These are phyloP conservation scores for Rossbeevera mucosa DNA, from an alignment of 768 basidiomycete species.

Conservation along the genomic window DNA sequence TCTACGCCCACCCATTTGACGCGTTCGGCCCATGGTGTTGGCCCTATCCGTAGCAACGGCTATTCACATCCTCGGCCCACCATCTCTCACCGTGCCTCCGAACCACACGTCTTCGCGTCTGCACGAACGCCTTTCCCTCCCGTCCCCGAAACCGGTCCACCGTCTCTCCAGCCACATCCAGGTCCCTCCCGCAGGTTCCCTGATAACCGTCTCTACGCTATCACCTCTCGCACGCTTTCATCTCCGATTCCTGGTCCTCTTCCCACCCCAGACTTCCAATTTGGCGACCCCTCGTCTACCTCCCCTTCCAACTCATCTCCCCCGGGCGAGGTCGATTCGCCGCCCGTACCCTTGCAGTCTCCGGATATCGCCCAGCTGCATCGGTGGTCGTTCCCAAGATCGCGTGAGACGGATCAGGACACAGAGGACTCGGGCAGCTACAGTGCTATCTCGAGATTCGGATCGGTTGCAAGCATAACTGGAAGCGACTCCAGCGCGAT, in stretches of 20 bases:
- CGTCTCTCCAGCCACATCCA: constrained; percentile 8
- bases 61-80: constrained; percentile 37
- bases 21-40: constrained; percentile 34
- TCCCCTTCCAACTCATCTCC: constrained; percentile 45
- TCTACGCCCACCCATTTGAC: constrained; percentile 32
- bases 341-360: constrained; percentile 30
- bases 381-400: constrained; percentile 41
- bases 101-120: constrained; percentile 33
- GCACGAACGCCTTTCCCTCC: constrained; percentile 36
- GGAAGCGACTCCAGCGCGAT: constrained; percentile 57
- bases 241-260: constrained; percentile 52
- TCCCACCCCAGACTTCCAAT: constrained; percentile 59
- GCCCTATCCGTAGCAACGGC: constrained; percentile 42
- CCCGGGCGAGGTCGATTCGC: constrained; percentile 41
- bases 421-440: constrained; percentile 50
- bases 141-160: constrained; percentile 22
- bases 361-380: constrained; percentile 41
- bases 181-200: constrained; percentile 27
- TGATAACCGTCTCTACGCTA: constrained; percentile 46
- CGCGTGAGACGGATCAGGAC: constrained; percentile 42
- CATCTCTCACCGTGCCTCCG: constrained; percentile 29
- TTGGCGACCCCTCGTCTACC: constrained; percentile 52
- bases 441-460: constrained; percentile 47
- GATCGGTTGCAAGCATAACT: constrained; percentile 56
- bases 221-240: constrained; percentile 45